These are phyloP conservation scores for Crithidia thermophila DNA, from an alignment of 208 protist genomes.

Conservation along the genomic window DNA sequence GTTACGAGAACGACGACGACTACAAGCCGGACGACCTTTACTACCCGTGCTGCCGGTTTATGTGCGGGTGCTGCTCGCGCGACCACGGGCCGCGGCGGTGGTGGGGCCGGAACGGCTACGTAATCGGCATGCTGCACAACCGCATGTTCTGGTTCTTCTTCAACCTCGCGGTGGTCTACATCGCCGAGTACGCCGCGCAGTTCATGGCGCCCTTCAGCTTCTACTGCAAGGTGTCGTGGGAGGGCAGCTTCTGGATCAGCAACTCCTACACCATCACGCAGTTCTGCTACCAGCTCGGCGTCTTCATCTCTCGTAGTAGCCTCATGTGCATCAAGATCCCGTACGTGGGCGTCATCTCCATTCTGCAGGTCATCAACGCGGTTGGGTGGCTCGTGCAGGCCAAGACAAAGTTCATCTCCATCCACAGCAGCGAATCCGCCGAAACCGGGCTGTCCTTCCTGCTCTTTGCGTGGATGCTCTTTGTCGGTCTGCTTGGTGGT, in stretches of 20 bases:
- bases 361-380: constrained; percentile 88
- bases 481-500: constrained; percentile 88
- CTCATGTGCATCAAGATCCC: constrained; percentile 80
- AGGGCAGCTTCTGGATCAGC: constrained; percentile 61
- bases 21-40: constrained; percentile 34
- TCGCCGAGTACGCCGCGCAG: constrained; percentile 87
- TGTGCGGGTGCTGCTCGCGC: constrained; percentile 37
- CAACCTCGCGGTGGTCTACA: constrained; percentile 84
- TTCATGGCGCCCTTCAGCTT: constrained; percentile 87
- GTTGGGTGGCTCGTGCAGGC: constrained; percentile 88
- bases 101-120: constrained; percentile 46
- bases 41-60: constrained; percentile 36
- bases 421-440: constrained; percentile 26
- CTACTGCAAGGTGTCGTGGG: constrained; percentile 42
- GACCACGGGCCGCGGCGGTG: constrained; percentile 34
- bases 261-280: constrained; percentile 85
- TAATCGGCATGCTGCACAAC: constrained; percentile 50
- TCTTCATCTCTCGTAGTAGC: constrained; percentile 86
- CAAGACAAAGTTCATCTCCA: constrained; percentile 64
- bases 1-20: constrained; percentile 10
- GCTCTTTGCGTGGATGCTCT: constrained; percentile 90
- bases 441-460: constrained; percentile 68
- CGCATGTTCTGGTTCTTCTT: constrained; percentile 74
- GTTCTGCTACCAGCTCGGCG: constrained; percentile 93
- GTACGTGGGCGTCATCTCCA: constrained; percentile 78